Evolutionary conservation across 2,329 filamentous ascomycete species (phyloP), one percentile per base, ranked within the genome.

Genomic region (Metarhizium album): DNA sequence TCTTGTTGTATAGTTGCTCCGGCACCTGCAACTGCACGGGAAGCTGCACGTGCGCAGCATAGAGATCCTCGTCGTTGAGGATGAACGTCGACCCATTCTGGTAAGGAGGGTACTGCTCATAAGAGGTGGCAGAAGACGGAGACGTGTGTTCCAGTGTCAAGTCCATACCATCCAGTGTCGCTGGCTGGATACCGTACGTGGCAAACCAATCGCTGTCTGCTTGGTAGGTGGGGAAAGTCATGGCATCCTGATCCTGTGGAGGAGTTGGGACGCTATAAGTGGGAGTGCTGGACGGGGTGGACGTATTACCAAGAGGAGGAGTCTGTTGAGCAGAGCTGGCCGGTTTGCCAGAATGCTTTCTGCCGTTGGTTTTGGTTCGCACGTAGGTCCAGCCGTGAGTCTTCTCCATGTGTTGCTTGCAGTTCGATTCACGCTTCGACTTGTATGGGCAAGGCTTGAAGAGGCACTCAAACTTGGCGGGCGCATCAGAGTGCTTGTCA

Each of bases 331-430:
- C 57, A 54, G 74, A 69, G 60, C 72, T 75, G 53, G 66, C 69
- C 24, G 72, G 72, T 50, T 73, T 70, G 58, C 64, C 68, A 51
- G 63, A 59, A 37, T 60, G 58, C 65, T 76, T 81, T 70, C 86
- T 87, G 64, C 87, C 86, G 63, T 94, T 95, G 67, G 86, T 90
- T 78, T 96, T 96, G 53, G 89, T 91, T 57, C 91, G 86, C 50
- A 90, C 78, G 59, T 96, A 96, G n/a, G 77, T 76, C 86, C 88
- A 95, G 52, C 84, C 84, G 62, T 97, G 90, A 1, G 88, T 86
- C 70, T 96, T 96, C 73, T 97, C 91, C 90, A 96, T 96, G 70
- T 97, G 90, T 69, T 96, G 91, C 67, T 96, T 96, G 79, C 89
- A 94, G 69, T 97, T 97, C 55, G 87, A 93, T 72, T 95, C 87